Evolutionary conservation across 1,284 basidiomycete species (phyloP), one percentile per base, ranked within the genome.

Genomic region (Heliocybe sulcata): DNA sequence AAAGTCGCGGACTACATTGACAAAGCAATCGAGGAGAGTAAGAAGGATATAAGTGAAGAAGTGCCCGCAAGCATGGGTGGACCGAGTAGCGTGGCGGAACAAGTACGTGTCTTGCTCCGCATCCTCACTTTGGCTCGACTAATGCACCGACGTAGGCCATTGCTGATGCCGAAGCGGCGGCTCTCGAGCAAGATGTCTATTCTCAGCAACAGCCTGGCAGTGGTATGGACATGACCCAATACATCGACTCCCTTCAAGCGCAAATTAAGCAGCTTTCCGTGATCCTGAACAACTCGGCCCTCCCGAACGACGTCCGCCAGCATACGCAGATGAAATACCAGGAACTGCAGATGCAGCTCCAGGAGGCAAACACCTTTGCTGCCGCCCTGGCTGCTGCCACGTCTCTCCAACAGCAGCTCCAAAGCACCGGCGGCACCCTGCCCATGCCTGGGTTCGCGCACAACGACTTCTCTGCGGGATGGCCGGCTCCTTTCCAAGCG

Each of bases 1-100:
- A 85, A 79, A 63, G 90, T 93, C 45, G 73, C 76, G 55, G 87
- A 87, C 58, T 94, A 94, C 65, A 89, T 96, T 62, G 84, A 91
- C 59, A 85, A 80, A 60, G 85, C 87, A 64, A 85, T 97, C 52
- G 90, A 93, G 67, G 83, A 88, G 64, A 91, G 87, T 66, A 85
- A 81, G 65, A 85, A 81, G 64, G 88, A 86, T 57, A 71, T 69
- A n/a, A 77, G 75, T 27, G 80, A 80, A 54, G 73, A 74, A 55
- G 62, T 57, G 11, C 20, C 12, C 19, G 3, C 4, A 4, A 31
- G 16, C 22, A 6, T 31, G 8, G 51, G 26, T 4, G 51, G 33
- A 25, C 22, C 22, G 47, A 49, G 47, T 19, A 35, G 22, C 25
- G 22, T 45, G 3, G 33, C 23, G 38, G 35, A 23, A 42, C 52